Evolutionary conservation across 257 asterid species (phyloP), one percentile per base, ranked within the genome.

Genomic region (Fraxinus anomala): DNA sequence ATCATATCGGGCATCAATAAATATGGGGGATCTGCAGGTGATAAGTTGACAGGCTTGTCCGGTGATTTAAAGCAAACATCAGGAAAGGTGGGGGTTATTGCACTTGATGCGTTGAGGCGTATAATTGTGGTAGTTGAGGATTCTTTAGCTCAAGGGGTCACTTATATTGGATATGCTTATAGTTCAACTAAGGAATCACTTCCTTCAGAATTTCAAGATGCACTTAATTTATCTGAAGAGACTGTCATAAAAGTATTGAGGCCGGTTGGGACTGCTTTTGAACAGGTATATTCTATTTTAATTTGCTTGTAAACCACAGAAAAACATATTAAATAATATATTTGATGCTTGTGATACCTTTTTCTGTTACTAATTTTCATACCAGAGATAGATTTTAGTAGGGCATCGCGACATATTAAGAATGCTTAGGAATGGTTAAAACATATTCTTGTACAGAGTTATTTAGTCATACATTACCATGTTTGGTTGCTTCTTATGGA

Each of bases 201-300:
- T 73, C 98, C 98, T 74, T 79, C 77, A 44, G 93, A 90, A 49
- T 70, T 90, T 70, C 93, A 76, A 84, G 89, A 88, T 71, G 86
- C 81, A 26, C 83, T 94, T 49, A 82, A 78, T 77, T 85, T 77
- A 36, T 83, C 95, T 6, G 97, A 89, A 84, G 91, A 80, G 56
- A 85, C 72, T 54, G 81, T 83, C 40, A n/a, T 37, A 3, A 81
- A 81, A 80, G 79, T 88, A 66, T 79, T 87, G 71, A 73, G 76
- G 31, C 96, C 96, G 59, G 83, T 87, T 67, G 93, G 91, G 70
- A 80, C 86, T 47, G 87, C 90, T 81, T 73, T 87, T 76, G 93
- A 87, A 72, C 96, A 88, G 92, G 97, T 91, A 77, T 54, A 77
- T 59, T 81, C 12, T 10, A 68, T 16, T 24, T 21, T 42, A 72